These are phyloP conservation scores for Mikania micrantha DNA, from an alignment of 129 eudicot species.

Conservation along the genomic window DNA sequence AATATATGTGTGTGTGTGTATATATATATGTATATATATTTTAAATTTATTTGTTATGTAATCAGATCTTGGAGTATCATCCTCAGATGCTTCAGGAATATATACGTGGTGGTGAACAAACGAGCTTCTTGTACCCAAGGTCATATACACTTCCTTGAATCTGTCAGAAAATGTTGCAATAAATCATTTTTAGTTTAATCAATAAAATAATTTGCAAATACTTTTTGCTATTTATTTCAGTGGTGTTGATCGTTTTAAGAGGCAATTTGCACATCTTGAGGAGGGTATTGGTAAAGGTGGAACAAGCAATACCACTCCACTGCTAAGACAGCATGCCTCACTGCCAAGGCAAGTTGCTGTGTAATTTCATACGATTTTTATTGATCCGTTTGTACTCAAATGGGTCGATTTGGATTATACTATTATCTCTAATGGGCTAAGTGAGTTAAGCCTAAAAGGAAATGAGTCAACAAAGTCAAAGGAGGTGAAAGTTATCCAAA, in stretches of 20 bases:
- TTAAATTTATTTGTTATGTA: neutral
- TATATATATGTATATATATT: too few relatives aligned
- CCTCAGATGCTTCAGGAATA: constrained; percentile 96
- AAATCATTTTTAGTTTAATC: neutral
- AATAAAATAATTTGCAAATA: neutral
- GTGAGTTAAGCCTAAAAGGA: neutral
- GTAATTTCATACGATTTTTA: too few relatives aligned
- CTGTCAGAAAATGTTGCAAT: neutral
- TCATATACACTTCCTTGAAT: constrained; percentile 23
- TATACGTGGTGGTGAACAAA: constrained; percentile 82
- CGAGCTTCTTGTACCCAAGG: constrained; percentile 99
- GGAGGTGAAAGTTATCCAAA: neutral
- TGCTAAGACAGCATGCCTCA: constrained; percentile 84
- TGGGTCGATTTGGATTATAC: neutral
- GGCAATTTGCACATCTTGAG: constrained; percentile 93
- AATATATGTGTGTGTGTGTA: too few relatives aligned
- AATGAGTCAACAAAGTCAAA: neutral
- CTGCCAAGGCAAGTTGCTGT: constrained; percentile 63
- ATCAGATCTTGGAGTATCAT: constrained; percentile 90
- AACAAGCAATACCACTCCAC: constrained; percentile 43
- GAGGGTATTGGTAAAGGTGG: constrained; percentile 76
- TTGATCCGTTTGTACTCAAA: neutral
- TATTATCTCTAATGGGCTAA: neutral
- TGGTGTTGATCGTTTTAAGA: constrained; percentile 88
- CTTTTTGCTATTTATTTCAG: constrained; percentile 23